Evolutionary conservation across 148 eudicot genomes (phyloP), one percentile per base, ranked within the genome.

Genomic region (Arbutus unedo): DNA sequence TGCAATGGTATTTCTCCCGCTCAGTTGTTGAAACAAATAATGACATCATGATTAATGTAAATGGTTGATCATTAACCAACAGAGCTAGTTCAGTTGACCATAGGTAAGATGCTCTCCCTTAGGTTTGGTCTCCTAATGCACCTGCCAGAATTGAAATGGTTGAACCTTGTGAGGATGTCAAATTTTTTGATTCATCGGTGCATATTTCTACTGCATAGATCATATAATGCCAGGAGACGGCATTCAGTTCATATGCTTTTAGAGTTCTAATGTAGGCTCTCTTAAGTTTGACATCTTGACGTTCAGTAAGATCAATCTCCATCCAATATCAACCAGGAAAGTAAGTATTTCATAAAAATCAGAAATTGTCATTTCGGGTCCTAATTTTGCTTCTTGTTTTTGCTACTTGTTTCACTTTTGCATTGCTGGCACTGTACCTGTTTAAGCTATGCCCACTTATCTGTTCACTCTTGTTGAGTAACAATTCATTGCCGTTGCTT

Each of bases 1-100:
- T 81, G 97, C 99, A 48, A 94, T 96, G 95, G 99, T 96, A 89
- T 64, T 84, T 66, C 44, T 84, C 56, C 59, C 83, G 45, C 49
- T 25, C 77, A 9, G 49, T 43, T 13, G 15, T 84, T 8, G 0
- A 84, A 64, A 76, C 50, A 49, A n/a, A 51, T 67, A 51, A 25
- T 54, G 67, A 38, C 50, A 43, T 43, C 16, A 25, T 3, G 15
- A 70, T 19, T 71, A 31, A 31, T 31, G 38, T 31, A 31, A 31
- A 31, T 31, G 38, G 38, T 31, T 31, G 38, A 31, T 31, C 38
- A 31, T 31, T 31, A 31, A 31, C 38, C 38, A 31, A 31, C 38
- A 31, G 38, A 31, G 38, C 38, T 31, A 0, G 38, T 31, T 31
- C 38, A 31, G 38, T 31, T 31, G 38, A 31, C 38, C 38, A 31